Evolutionary conservation across 2,329 filamentous ascomycete genomes (phyloP), one percentile per base, ranked within the genome.

Genomic region (Fusarium sp.): DNA sequence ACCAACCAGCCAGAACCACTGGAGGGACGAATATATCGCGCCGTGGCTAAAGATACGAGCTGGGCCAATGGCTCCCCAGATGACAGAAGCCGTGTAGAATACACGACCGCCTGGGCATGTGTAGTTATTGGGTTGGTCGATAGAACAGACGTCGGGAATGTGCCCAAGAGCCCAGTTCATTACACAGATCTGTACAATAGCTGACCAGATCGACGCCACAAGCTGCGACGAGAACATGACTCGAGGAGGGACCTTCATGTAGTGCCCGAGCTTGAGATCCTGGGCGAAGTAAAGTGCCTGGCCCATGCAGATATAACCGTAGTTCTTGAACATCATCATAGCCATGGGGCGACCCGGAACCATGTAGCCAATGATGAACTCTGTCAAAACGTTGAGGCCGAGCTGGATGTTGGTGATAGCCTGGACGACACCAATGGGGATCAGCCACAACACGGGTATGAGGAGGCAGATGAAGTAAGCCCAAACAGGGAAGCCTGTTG

Each of bases 301-400:
- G 18, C 83, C 83, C 88, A 91, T 91, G 79, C 84, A 88, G 59
- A 92, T 87, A 76, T 91, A 92, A 53, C 90, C 89, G 73, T 91
- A 93, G 66, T 90, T 91, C 80, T 92, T 92, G 82, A 93, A 93
- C 81, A 93, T 86, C 90, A 93, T 93, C 85, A 92, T 90, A 49
- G 90, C 90, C 65, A 93, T 83, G 3, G 91, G 91, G 5, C 85
- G 85, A 27, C 91, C 91, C 1, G 91, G 91, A 52, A 91, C 86
- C 84, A 93, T 90, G 78, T 93, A 93, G 8, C 91, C 91, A 65
- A 91, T 86, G 64, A 93, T 85, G 73, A 91, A 92, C 76, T 92
- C 90, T n/a, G 90, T 91, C 62, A 93, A 80, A 20, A 93, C 90
- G 71, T 92, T 92, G 24, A 93, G 82, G 7, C 90, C 90, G 6